Percentiles rank a stretch among this genome's conserved stretches.
Conservation (phyloP, 768 basidiomycete genomes). For the Tulasnella sp. region DNA sequence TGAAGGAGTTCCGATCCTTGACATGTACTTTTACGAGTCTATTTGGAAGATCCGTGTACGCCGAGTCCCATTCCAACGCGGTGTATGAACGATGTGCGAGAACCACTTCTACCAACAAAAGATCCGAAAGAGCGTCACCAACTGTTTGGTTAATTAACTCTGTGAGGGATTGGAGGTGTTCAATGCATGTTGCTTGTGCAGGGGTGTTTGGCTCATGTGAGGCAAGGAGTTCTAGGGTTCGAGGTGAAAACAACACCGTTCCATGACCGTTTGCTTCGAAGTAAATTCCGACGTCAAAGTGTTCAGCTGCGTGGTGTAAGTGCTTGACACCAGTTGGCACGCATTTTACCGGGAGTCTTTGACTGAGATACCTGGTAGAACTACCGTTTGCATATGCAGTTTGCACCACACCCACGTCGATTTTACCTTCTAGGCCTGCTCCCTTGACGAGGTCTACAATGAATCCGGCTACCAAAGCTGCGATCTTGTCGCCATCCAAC, state of each 20-base stretch:
- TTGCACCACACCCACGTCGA: slow-evolving; percentile 91
- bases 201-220: slow-evolving; percentile 63
- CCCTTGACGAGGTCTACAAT: slow-evolving; percentile 79
- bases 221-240: slow-evolving; percentile 48
- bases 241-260: slow-evolving; percentile 83
- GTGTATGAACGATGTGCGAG: slow-evolving; percentile 80
- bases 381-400: slow-evolving; percentile 98
- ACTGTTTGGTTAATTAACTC: slow-evolving; percentile 95
- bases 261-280: slow-evolving; percentile 99
- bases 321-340: slow-evolving; percentile 96
- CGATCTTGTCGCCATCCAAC: slow-evolving; percentile 98
- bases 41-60: slow-evolving; percentile 90
- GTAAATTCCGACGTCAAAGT: slow-evolving; percentile 92
- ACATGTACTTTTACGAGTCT: slow-evolving; percentile 89
- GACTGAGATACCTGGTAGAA: slow-evolving; percentile 79
- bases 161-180: slow-evolving; percentile 61
- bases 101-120: slow-evolving; percentile 88
- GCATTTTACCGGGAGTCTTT: slow-evolving; percentile 91
- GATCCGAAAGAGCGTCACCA: slow-evolving; percentile 90
- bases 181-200: slow-evolving; percentile 67
- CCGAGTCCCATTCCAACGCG: slow-evolving; percentile 76
- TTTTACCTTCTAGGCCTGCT: slow-evolving; percentile 59
- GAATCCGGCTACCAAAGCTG: slow-evolving; percentile 83
- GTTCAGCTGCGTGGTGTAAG: slow-evolving; percentile 91
- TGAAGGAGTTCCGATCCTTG: slow-evolving; percentile 64